Conservation (phyloP, 2,329 filamentous ascomycete species). For the Teratosphaeria destructans region DNA sequence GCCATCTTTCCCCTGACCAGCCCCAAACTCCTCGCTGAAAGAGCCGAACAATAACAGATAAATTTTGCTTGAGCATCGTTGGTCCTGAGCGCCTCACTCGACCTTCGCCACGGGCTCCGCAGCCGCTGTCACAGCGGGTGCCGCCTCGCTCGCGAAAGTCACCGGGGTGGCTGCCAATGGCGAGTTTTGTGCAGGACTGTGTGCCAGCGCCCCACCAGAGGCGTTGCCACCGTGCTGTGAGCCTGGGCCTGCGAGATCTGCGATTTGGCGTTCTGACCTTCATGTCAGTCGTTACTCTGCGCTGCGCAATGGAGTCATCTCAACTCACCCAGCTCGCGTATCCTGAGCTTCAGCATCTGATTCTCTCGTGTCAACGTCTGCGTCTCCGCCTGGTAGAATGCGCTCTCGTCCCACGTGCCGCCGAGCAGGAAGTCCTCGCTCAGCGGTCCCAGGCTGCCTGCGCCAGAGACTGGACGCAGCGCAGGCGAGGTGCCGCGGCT, state of each 20-base stretch:
- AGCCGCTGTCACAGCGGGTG: not conserved
- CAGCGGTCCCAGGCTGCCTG: conserved; percentile 34
- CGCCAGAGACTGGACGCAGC: conserved; percentile 41
- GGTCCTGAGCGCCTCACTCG: not conserved
- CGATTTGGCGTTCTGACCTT: conserved; percentile 10
- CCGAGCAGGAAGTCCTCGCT: conserved; percentile 50
- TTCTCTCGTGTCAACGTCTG: conserved; percentile 70
- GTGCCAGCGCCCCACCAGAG: not conserved
- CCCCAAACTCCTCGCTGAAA: not conserved
- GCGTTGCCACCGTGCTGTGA: not conserved
- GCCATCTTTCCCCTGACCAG: not conserved
- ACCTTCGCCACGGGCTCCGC: not conserved
- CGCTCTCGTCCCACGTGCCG: conserved; percentile 57
- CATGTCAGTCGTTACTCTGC: not conserved
- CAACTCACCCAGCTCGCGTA: conserved; percentile 56
- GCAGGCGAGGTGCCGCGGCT: conserved; percentile 34
- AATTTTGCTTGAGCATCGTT: not conserved
- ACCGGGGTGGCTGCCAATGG: conserved; percentile 6
- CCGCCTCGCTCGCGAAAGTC: conserved; percentile 3
- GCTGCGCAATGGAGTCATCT: not conserved
- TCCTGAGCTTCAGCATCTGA: conserved; percentile 68
- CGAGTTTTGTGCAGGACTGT: conserved; percentile 5
- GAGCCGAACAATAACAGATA: not conserved
- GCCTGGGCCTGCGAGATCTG: conserved; percentile 3
- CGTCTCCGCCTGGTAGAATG: conserved; percentile 74